Percentiles rank a stretch among this genome's conserved stretches.
These are phyloP conservation scores for Neonectria hederae DNA, from an alignment of 2,329 filamentous ascomycete species.

Conservation along the genomic window DNA sequence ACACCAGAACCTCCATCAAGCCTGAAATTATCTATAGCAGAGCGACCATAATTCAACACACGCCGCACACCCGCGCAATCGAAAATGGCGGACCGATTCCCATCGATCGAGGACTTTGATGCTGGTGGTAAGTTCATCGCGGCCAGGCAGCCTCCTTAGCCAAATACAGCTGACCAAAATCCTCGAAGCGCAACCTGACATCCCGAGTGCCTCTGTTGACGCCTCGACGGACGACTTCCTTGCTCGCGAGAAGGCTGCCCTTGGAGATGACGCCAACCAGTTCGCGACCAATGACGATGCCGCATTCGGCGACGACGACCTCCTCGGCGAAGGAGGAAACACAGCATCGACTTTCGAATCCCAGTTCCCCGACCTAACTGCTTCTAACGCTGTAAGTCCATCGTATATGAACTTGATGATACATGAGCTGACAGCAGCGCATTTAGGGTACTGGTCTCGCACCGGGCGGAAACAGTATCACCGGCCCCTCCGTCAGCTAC, in stretches of 20 bases:
- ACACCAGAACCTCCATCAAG: slow-evolving; percentile 10
- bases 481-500: slow-evolving; percentile 72
- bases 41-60: slow-evolving; percentile 4
- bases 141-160: slow-evolving; percentile 14
- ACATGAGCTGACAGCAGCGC: slow-evolving; percentile 18
- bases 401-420: neutral
- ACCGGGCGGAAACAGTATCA: slow-evolving; percentile 64
- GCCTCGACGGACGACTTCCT: slow-evolving; percentile 84
- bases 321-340: slow-evolving; percentile 73
- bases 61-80: slow-evolving; percentile 6
- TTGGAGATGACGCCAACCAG: slow-evolving; percentile 93
- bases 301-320: slow-evolving; percentile 73
- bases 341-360: slow-evolving; percentile 75
- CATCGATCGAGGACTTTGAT: slow-evolving; percentile 82
- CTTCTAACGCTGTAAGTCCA: slow-evolving; percentile 46
- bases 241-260: slow-evolving; percentile 85
- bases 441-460: slow-evolving; percentile 44
- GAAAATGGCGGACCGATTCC: slow-evolving; percentile 80
- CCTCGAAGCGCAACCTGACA: slow-evolving; percentile 72
- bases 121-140: slow-evolving; percentile 62
- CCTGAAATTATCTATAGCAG: neutral
- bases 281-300: slow-evolving; percentile 82
- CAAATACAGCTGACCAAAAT: slow-evolving; percentile 33
- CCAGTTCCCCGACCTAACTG: slow-evolving; percentile 84
- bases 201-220: slow-evolving; percentile 65